Percentiles rank a stretch among this genome's conserved stretches.
These are phyloP conservation scores for Penicillium sp. DNA, from an alignment of 2,329 filamentous ascomycete species.

Conservation along the genomic window DNA sequence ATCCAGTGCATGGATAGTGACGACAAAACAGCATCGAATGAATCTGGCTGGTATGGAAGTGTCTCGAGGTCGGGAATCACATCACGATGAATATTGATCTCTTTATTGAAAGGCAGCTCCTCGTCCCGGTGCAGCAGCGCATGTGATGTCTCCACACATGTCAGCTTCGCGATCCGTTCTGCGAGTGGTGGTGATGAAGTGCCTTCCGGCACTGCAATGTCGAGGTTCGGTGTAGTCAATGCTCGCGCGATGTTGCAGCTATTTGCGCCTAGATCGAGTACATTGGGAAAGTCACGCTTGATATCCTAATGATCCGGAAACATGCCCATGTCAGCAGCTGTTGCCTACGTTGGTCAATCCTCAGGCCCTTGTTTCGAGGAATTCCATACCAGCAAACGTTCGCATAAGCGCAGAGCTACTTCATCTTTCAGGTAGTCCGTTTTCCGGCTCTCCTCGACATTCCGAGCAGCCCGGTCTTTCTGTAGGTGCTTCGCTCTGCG, in stretches of 20 bases:
- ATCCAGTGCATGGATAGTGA: conserved; percentile 94
- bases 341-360: neutral
- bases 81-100: conserved; percentile 72
- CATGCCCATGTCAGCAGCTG: conserved; percentile 10
- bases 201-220: conserved; percentile 52
- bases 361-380: conserved; percentile 2
- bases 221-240: conserved; percentile 70
- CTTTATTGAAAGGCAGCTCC: conserved; percentile 65
- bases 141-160: conserved; percentile 79
- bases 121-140: conserved; percentile 79
- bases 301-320: conserved; percentile 64
- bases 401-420: conserved; percentile 79
- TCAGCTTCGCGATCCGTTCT: conserved; percentile 71
- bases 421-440: conserved; percentile 95
- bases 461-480: conserved; percentile 78
- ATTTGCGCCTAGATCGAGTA: conserved; percentile 92
- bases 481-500: conserved; percentile 84
- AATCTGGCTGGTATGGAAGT: conserved; percentile 73
- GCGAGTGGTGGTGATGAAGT: conserved; percentile 60
- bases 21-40: conserved; percentile 88
- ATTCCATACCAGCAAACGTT: conserved; percentile 73
- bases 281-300: conserved; percentile 80
- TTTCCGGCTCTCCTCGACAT: conserved; percentile 72
- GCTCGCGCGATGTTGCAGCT: conserved; percentile 91
- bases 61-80: conserved; percentile 70